Evolutionary conservation across 2,329 filamentous ascomycete genomes (phyloP).

Genomic region (Penicillium sp.): DNA sequence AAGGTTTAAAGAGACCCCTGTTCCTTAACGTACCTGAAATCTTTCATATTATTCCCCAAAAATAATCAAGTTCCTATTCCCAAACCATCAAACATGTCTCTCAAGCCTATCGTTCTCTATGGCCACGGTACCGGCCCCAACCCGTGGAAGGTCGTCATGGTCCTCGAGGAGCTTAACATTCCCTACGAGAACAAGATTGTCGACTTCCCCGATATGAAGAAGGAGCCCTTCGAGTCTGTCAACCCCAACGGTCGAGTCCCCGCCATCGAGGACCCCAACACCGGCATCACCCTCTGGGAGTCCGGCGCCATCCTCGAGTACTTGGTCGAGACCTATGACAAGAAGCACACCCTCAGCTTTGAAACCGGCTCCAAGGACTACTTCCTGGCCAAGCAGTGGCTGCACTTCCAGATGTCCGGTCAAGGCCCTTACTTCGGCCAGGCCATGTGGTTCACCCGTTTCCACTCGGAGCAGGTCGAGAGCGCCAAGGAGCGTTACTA

Average conservation of each 20-base stretch:
- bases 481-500: conserved; percentile 47
- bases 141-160: conserved; percentile 34
- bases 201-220: conserved; percentile 30
- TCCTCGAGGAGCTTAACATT: conserved; percentile 33
- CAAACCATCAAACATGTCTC: conserved; percentile 14
- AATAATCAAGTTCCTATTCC: neutral
- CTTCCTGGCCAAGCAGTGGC: conserved; percentile 45
- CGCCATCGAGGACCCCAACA: conserved; percentile 38
- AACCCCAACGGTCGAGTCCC: conserved; percentile 38
- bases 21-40: neutral
- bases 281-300: conserved; percentile 43
- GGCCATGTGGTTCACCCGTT: conserved; percentile 43
- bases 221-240: conserved; percentile 25
- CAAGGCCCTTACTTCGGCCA: conserved; percentile 54
- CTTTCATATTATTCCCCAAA: too few relatives aligned
- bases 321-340: conserved; percentile 47
- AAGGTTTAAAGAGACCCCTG: neutral
- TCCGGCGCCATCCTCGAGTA: conserved; percentile 48
- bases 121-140: conserved; percentile 27
- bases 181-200: conserved; percentile 26
- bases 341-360: conserved; percentile 38
- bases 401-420: conserved; percentile 47
- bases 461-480: conserved; percentile 44
- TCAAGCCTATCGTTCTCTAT: conserved; percentile 22
- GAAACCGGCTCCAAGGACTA: conserved; percentile 31